phyloP scores from a whole-genome alignment of 179 eudicot genomes.

The Kewa caespitosa region DNA sequence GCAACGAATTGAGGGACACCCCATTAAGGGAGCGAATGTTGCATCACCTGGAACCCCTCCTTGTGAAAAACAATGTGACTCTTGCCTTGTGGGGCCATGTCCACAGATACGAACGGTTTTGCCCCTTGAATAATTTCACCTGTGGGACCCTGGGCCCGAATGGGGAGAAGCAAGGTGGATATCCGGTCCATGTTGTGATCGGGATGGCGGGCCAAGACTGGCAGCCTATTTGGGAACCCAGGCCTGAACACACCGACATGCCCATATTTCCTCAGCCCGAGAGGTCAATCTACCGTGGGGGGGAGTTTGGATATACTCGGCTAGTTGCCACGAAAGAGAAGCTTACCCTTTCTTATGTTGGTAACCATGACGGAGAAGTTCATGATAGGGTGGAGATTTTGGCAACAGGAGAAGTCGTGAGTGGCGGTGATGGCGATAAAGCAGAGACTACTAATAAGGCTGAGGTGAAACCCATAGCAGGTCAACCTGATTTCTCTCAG shows the following conservation, averaged over 20 bases:
- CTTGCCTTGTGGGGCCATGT: constrained; percentile 98
- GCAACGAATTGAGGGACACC: constrained; percentile 59
- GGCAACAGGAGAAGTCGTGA: constrained; percentile 61
- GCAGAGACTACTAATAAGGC: constrained; percentile 8
- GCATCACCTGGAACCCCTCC: constrained; percentile 70
- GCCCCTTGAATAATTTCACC: constrained; percentile 78
- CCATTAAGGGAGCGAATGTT: constrained; percentile 58
- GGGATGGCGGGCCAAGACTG: constrained; percentile 99
- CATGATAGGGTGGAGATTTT: constrained; percentile 80
- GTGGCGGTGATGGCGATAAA: constrained; percentile 38
- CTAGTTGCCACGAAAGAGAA: constrained; percentile 75
- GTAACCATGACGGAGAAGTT: constrained; percentile 96
- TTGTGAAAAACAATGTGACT: constrained; percentile 79
- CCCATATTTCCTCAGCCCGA: constrained; percentile 78
- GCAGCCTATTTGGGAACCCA: constrained; percentile 91
- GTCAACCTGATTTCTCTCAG: constrained; percentile 32
- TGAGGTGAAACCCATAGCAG: constrained; percentile 1
- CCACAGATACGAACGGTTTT: constrained; percentile 88
- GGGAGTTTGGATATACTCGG: constrained; percentile 90
- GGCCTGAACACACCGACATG: constrained; percentile 57
- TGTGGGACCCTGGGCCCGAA: constrained; percentile 54
- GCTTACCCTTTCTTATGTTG: constrained; percentile 75
- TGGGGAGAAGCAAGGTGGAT: constrained; percentile 41
- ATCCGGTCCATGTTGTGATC: constrained; percentile 79
- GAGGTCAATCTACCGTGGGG: constrained; percentile 72